Conservation (phyloP, 176 grass and related monocot genomes). For the Oryza punctata region DNA sequence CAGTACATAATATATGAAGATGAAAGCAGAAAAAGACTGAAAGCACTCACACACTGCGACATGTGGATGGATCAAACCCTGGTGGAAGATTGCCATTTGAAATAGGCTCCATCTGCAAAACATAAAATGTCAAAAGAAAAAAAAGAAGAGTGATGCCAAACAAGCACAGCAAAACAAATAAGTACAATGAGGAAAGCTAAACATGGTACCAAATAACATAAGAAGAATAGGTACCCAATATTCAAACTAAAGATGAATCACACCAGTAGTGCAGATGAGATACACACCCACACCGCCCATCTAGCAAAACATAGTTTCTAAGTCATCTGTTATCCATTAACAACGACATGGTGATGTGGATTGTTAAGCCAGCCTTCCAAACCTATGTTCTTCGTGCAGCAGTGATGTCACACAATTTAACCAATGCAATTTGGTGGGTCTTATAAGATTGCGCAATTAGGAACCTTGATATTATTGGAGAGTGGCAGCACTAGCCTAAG, state of each 20-base stretch:
- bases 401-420: neutral
- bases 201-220: neutral
- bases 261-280: neutral
- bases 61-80: conserved; percentile 88
- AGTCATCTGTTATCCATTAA: conserved; percentile 17
- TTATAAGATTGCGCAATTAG: conserved; percentile 10
- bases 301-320: conserved; percentile 20
- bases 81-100: conserved; percentile 93
- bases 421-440: neutral
- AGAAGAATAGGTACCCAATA: neutral
- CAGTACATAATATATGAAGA: conserved; percentile 34
- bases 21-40: conserved; percentile 47
- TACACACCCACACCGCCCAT: neutral
- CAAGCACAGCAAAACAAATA: conserved; percentile 29
- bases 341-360: neutral
- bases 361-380: neutral
- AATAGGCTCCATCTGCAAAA: conserved; percentile 96
- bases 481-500: neutral
- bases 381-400: conserved; percentile 2
- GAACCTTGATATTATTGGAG: conserved; percentile 7
- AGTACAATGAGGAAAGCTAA: neutral
- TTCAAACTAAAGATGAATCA: neutral
- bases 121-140: conserved; percentile 59
- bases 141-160: conserved; percentile 39
- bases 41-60: conserved; percentile 94